These are phyloP conservation scores for Rubus parviflorus DNA, from an alignment of 306 rosid genomes.

Conservation along the genomic window DNA sequence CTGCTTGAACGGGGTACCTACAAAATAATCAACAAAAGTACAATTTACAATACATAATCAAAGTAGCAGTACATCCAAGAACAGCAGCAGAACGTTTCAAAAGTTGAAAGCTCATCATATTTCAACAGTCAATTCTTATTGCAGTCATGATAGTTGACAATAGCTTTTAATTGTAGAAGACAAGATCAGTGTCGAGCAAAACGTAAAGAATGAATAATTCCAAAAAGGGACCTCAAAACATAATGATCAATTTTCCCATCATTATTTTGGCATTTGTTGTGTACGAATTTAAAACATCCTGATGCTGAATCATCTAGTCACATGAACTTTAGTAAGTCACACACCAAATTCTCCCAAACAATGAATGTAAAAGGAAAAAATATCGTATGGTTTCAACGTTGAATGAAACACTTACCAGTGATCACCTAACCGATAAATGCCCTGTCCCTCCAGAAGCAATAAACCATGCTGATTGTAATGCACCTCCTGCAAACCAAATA, in stretches of 20 bases:
- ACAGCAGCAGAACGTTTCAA: slow-evolving; percentile 4
- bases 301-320: neutral
- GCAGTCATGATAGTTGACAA: no score
- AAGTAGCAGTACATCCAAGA: neutral
- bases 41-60: slow-evolving; percentile 1
- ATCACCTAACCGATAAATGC: slow-evolving; percentile 90
- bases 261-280: neutral
- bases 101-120: neutral
- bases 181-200: neutral
- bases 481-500: slow-evolving; percentile 67
- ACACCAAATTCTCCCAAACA: neutral
- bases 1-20: slow-evolving; percentile 94
- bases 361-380: neutral
- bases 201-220: neutral
- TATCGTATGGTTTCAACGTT: neutral
- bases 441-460: slow-evolving; percentile 90
- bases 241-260: neutral
- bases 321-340: neutral
- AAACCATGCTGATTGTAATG: slow-evolving; percentile 97
- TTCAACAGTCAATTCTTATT: neutral
- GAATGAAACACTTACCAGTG: slow-evolving; percentile 61
- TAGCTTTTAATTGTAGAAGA: neutral
- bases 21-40: neutral
- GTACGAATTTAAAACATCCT: neutral
- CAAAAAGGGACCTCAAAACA: neutral